Percentiles rank a stretch among this genome's conserved stretches.
Conservation (phyloP, 2,329 filamentous ascomycete species). For the Nectriaceae sp. region DNA sequence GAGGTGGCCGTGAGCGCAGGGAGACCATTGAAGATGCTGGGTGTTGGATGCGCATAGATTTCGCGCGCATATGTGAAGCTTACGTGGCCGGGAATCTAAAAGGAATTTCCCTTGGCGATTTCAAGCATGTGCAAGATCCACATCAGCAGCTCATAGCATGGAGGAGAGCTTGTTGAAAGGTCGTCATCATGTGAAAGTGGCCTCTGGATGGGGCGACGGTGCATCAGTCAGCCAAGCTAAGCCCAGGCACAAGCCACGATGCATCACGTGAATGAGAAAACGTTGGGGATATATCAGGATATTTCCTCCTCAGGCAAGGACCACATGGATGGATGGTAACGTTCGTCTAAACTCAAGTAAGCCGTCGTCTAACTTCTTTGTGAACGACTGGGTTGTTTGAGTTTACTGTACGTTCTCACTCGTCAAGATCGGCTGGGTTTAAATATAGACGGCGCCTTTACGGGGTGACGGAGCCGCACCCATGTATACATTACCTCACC, state of each 20-base stretch:
- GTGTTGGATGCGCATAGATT: conserved; percentile 21
- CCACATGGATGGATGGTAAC: too few species aligned
- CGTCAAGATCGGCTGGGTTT: too few species aligned
- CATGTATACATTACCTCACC: too few species aligned
- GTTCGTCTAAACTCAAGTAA: too few species aligned
- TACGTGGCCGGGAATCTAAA: conserved; percentile 7
- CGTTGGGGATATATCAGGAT: neutral
- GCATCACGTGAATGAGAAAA: conserved; percentile 2
- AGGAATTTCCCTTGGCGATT: conserved; percentile 17
- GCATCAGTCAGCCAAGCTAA: conserved; percentile 28
- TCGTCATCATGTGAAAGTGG: conserved; percentile 33
- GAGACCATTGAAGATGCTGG: conserved; percentile 29
- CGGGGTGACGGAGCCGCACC: too few species aligned
- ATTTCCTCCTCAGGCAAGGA: neutral
- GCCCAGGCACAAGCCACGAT: conserved; percentile 2
- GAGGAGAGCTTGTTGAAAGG: conserved; percentile 14
- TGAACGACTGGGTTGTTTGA: too few species aligned
- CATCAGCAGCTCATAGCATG: conserved; percentile 17
- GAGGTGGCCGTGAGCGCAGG: conserved; percentile 24
- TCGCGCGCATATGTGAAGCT: conserved; percentile 3
- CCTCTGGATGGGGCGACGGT: conserved; percentile 25
- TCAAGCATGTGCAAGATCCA: conserved; percentile 16
- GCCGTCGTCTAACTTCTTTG: too few species aligned
- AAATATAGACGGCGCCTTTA: too few species aligned
- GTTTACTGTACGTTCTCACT: too few species aligned